Percentiles rank a stretch among this genome's conserved stretches.
Evolutionary conservation across 2,329 filamentous ascomycete species (phyloP).

Genomic region (Alternaria sp.): DNA sequence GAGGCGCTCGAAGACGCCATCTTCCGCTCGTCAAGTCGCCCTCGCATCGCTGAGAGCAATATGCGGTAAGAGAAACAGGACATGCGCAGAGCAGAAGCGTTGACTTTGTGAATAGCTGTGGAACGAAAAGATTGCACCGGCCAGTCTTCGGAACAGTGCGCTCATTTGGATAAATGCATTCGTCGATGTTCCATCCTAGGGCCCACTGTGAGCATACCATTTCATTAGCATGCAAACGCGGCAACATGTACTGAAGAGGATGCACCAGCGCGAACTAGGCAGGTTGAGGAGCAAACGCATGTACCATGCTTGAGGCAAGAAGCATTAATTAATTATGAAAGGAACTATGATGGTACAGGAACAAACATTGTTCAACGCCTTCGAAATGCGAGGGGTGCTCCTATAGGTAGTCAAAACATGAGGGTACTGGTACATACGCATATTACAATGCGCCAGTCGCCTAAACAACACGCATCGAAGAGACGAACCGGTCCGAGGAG

Average conservation of each 20-base stretch:
- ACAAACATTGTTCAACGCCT: neutral
- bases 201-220: slow-evolving; percentile 1
- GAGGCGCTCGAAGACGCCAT: slow-evolving; percentile 21
- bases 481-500: neutral
- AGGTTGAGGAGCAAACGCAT: neutral
- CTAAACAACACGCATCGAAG: neutral
- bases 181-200: neutral
- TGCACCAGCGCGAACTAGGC: neutral
- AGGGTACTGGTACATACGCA: neutral
- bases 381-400: neutral
- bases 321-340: neutral
- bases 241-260: neutral
- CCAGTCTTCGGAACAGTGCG: neutral
- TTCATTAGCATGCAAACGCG: neutral
- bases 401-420: neutral
- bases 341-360: neutral
- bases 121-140: neutral
- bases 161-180: neutral
- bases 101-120: neutral
- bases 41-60: neutral
- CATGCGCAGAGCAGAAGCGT: neutral
- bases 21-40: neutral
- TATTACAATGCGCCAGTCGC: neutral
- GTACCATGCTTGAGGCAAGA: neutral
- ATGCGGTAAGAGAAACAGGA: neutral